Evolutionary conservation across 192 early-diverging fungal genomes (phyloP), one percentile per base, ranked within the genome.

Genomic region (Kappamyces sp.): DNA sequence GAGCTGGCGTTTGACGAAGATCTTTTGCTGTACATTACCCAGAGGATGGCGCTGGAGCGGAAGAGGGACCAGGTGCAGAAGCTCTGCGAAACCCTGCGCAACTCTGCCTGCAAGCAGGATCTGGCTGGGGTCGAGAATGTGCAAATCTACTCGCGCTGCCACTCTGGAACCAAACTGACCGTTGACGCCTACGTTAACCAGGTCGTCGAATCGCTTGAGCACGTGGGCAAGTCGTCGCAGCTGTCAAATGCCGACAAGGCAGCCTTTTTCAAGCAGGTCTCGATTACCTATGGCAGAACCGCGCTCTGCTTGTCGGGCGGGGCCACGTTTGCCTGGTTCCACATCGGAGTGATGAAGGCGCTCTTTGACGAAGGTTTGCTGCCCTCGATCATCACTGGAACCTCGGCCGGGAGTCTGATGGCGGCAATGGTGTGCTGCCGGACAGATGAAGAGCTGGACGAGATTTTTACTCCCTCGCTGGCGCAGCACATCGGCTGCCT

Each of bases 271-370:
- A 79, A 77, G 54, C 67, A 75, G 49, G 73, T 82, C 54, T 68
- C 77, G 40, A 75, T 75, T 33, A 81, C 80, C 47, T 92, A 86
- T 71, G 90, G 90, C 5, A 64, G 81, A 6, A 82, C 87, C 2
- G 88, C 88, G 2, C 69, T 92, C 39, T 90, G 86, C 65, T 67
- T 92, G 13, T 87, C 84, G 5, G 90, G 90, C 36, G 88, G 90
- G 49, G 90, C 82, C 15, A 71, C 74, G 34, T 40, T 72, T 12
- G 70, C 59, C 8, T 77, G 69, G 40, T 72, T 73, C 61, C 86
- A 74, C 64, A 54, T 87, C 13, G 90, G 90, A 7, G 85, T 90
- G 6, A 70, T 85, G 7, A 79, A 84, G 38, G 82, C 90, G 0
- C 63, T 92, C 48, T 79, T 87, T 53, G 82, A 90, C 40, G 68